Evolutionary conservation across 225 moss, liverwort and hornwort genomes (phyloP).

Genomic region (Bryoerythrophyllum caledonicum): DNA sequence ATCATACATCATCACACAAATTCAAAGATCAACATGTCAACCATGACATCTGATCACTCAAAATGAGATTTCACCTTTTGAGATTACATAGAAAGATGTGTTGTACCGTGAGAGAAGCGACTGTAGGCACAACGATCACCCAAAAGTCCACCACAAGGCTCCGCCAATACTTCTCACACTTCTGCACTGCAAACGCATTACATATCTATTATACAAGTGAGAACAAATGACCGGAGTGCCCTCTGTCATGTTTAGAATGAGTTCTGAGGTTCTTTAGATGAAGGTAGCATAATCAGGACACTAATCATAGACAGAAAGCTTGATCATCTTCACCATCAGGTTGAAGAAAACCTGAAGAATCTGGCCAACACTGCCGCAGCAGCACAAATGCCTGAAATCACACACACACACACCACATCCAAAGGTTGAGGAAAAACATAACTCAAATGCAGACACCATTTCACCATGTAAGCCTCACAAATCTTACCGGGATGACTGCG

Average conservation of each 20-base stretch:
- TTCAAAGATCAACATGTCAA: too few species aligned
- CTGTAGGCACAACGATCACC: conserved; percentile 57
- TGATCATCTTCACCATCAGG: too few species aligned
- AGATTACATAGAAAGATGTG: not conserved
- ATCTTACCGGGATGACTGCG: conserved; percentile 55
- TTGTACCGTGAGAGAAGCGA: conserved; percentile 68
- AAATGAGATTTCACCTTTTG: not conserved
- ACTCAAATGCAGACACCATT: too few species aligned
- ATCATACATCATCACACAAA: too few species aligned
- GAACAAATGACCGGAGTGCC: too few species aligned
- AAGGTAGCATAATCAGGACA: not conserved
- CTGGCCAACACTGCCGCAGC: conserved; percentile 50
- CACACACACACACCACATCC: too few species aligned
- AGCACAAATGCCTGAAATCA: conserved; percentile 56
- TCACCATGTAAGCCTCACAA: too few species aligned
- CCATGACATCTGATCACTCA: too few species aligned
- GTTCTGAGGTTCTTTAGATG: too few species aligned
- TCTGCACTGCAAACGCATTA: conserved; percentile 17
- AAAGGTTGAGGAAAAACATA: too few species aligned
- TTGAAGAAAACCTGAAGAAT: conserved; percentile 32
- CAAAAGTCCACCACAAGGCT: conserved; percentile 43
- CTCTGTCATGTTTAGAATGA: too few species aligned
- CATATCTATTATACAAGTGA: not conserved
- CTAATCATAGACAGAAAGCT: not conserved
- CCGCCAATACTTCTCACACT: conserved; percentile 29